Evolutionary conservation across 192 early-diverging fungal genomes (phyloP), one percentile per base, ranked within the genome.

Genomic region (Gaertneriomyces semiglobifer): DNA sequence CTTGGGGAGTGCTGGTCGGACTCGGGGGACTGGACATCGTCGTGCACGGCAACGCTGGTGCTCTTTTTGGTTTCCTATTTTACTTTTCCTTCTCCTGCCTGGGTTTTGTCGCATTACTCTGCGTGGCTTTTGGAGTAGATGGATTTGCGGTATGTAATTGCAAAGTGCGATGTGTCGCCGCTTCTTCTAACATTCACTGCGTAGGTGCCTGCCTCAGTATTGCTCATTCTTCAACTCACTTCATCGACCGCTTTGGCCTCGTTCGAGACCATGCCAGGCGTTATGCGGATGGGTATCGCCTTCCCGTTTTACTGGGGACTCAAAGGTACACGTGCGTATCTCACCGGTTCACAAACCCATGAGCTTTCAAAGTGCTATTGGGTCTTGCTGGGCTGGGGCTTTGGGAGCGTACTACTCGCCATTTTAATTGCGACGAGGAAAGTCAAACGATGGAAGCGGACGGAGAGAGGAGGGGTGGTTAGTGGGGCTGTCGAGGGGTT

Each of bases 151-250:
- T 52, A 52, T n/a, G 48, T 20, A 6, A 5, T 18, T 52, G 4
- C n/a, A 4, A 33, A 33, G 25, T 50, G 50, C 50, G 20, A 52
- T 52, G 20, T 52, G n/a, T 4, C 50, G 6, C 12, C 6, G 50
- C n/a, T 52, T 6, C 16, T 52, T 52, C n/a, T 52, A 4, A 18
- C 20, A 6, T 6, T 5, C n/a, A n/a, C 50, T 18, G n/a, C 20
- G 4, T 20, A 52, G 50, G 12, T 69, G 1, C 59, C 60, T 1
- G 60, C 60, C 11, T 52, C 60, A 7, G 12, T 69, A 16, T 44
- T 69, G 5, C 68, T 69, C 41, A 69, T 69, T 53, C 56, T 69
- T 20, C 68, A 69, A 44, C 16, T 69, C 16, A 55, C 47, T 14
- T 40, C 58, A 6, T 51, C 45, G 9, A 46, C 45, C 2, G 56